A percentile compares a stretch with the other conserved stretches of the same genome.
Conservation (phyloP, 805 yeast genomes). For the Metschnikowia cerradonensis region DNA sequence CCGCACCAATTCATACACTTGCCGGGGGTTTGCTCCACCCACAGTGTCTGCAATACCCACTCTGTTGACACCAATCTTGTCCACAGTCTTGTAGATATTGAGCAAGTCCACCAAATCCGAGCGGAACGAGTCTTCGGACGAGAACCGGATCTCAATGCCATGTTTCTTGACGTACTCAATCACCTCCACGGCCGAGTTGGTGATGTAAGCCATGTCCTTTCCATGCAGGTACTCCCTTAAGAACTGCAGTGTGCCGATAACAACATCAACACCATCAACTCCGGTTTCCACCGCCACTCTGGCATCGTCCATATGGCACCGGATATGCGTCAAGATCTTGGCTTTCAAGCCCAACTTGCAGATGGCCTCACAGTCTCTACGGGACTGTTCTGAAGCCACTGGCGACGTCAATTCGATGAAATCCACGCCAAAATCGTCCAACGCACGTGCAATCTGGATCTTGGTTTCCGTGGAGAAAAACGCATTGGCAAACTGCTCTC, state of each 20-base stretch:
- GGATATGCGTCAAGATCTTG: conserved; percentile 91
- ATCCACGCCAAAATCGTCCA: conserved; percentile 97
- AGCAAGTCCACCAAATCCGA: conserved; percentile 92
- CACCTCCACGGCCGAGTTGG: conserved; percentile 93
- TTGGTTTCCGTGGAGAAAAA: conserved; percentile 92
- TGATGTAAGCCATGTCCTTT: conserved; percentile 96
- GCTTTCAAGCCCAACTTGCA: conserved; percentile 96
- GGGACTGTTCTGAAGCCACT: conserved; percentile 93
- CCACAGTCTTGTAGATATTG: conserved; percentile 94
- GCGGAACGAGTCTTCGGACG: conserved; percentile 96
- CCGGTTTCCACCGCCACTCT: conserved; percentile 96
- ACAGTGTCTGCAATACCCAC: conserved; percentile 99
- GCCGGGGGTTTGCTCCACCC: conserved; percentile 98
- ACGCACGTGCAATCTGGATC: conserved; percentile 93
- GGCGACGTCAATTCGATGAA: conserved; percentile 97
- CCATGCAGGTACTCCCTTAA: conserved; percentile 94
- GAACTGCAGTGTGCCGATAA: conserved; percentile 94
- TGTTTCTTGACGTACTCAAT: conserved; percentile 95
- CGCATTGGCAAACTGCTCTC: conserved; percentile 98
- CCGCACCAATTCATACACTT: conserved; percentile 92
- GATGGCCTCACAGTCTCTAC: conserved; percentile 93
- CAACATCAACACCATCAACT: conserved; percentile 98
- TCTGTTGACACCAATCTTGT: conserved; percentile 95
- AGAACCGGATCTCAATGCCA: conserved; percentile 94
- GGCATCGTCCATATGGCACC: conserved; percentile 99